A percentile compares a stretch with the other conserved stretches of the same genome.
phyloP scores from a whole-genome alignment of 1,139 yeast species.

The Diutina scorzettiae region DNA sequence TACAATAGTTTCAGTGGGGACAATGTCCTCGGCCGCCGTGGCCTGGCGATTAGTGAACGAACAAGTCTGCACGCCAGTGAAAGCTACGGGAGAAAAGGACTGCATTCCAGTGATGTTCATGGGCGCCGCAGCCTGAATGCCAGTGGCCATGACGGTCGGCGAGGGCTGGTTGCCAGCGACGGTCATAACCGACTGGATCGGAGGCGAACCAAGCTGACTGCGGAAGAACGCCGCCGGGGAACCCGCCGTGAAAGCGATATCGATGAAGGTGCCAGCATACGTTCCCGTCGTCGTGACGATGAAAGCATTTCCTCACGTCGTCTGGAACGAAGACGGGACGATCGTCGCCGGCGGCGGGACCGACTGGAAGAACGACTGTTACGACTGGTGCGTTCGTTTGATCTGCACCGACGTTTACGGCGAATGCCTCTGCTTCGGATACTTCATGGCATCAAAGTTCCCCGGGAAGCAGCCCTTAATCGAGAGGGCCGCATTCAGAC shows the following conservation, averaged over 20 bases:
- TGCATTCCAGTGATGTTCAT: no score
- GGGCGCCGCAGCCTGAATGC: no score
- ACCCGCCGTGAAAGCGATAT: neutral
- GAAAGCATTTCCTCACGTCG: neutral
- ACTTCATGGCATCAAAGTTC: neutral
- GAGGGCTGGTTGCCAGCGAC: no score
- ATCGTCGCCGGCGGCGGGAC: neutral
- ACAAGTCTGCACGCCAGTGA: no score
- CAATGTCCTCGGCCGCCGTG: no score
- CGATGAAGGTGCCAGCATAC: no score
- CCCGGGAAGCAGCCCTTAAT: neutral
- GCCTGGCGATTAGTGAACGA: no score
- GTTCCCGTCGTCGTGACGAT: neutral
- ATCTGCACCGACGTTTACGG: slow-evolving; percentile 1
- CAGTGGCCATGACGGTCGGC: no score
- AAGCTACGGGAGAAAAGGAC: no score
- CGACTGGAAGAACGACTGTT: slow-evolving; percentile 6
- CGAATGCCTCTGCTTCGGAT: neutral
- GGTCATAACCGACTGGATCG: neutral
- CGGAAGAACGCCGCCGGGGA: neutral
- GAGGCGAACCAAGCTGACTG: no score
- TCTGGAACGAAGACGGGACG: no score
- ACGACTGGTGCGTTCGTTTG: slow-evolving; percentile 4
- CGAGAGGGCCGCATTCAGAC: slow-evolving; percentile 43
- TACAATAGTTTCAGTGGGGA: no score